These are phyloP conservation scores for Leccinum fuscescens DNA, from an alignment of 1,284 basidiomycete genomes.

Conservation along the genomic window DNA sequence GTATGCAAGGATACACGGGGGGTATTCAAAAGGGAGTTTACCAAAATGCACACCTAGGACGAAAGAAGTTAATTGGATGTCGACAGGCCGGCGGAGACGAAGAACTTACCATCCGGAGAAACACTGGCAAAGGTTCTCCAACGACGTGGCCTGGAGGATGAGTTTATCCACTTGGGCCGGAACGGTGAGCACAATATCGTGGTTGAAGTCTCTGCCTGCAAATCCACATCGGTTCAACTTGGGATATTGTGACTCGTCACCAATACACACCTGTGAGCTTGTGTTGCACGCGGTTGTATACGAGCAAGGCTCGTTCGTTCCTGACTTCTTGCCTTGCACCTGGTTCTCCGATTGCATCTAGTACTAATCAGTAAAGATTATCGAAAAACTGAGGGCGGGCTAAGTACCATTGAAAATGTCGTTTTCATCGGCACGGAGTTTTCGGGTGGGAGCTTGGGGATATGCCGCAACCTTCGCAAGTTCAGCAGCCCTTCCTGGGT, in stretches of 20 bases:
- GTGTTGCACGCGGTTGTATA: slow-evolving; percentile 90
- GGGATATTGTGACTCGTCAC: not conserved
- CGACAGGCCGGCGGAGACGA: not conserved
- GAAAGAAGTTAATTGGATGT: not conserved
- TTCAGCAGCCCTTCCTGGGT: slow-evolving; percentile 57
- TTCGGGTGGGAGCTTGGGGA: slow-evolving; percentile 71
- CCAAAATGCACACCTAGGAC: slow-evolving; percentile 50
- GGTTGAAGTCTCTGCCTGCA: slow-evolving; percentile 86
- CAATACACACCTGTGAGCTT: slow-evolving; percentile 76
- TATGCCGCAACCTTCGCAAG: slow-evolving; percentile 67
- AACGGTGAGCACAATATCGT: slow-evolving; percentile 71
- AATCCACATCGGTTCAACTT: slow-evolving; percentile 3
- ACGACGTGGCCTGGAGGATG: slow-evolving; percentile 85
- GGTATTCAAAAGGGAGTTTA: slow-evolving; percentile 25
- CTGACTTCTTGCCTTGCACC: slow-evolving; percentile 75
- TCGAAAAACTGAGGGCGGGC: not conserved
- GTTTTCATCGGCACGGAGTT: slow-evolving; percentile 77
- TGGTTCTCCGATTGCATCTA: slow-evolving; percentile 55
- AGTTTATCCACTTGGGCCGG: slow-evolving; percentile 85
- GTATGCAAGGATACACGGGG: slow-evolving; percentile 11
- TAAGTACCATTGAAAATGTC: slow-evolving; percentile 73
- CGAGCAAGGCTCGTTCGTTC: slow-evolving; percentile 85
- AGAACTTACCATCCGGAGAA: slow-evolving; percentile 87
- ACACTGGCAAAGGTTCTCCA: slow-evolving; percentile 93
- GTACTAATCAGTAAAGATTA: slow-evolving; percentile 11